These are phyloP conservation scores for Dactylonectria estremocensis DNA, from an alignment of 2,329 filamentous ascomycete genomes.

Conservation along the genomic window DNA sequence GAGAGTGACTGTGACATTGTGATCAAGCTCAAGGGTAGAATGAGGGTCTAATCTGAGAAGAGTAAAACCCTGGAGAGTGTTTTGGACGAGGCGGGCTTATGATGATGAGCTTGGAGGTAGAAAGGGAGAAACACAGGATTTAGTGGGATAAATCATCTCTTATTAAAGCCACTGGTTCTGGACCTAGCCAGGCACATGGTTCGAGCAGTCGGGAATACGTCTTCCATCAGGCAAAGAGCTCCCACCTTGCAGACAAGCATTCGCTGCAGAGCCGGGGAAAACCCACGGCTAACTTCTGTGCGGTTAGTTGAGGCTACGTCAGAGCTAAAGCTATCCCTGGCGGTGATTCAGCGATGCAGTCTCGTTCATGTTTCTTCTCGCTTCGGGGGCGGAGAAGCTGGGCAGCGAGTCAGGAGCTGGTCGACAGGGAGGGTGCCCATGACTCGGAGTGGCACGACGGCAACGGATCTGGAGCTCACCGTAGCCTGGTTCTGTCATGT, in stretches of 20 bases:
- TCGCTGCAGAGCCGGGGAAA: slow-evolving; percentile 13
- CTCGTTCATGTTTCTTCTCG: neutral
- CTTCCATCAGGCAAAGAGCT: slow-evolving; percentile 23
- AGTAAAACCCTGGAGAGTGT: neutral
- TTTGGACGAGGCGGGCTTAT: neutral
- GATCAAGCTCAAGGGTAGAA: neutral
- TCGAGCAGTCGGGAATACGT: slow-evolving; percentile 8
- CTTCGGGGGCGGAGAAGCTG: neutral
- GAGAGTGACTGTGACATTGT: slow-evolving; percentile 35
- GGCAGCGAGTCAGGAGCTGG: neutral
- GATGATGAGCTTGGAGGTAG: neutral
- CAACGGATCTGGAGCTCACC: neutral
- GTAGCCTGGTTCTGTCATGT: neutral
- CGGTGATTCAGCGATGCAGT: neutral
- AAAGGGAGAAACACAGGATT: neutral
- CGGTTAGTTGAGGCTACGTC: neutral
- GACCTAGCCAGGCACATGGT: neutral
- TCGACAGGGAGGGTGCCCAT: neutral
- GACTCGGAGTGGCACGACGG: neutral
- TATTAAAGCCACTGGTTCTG: slow-evolving; percentile 4
- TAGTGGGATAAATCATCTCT: neutral
- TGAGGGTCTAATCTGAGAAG: neutral
- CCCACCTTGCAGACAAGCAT: neutral
- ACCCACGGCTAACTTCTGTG: slow-evolving; percentile 25
- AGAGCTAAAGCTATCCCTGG: slow-evolving; percentile 1